Conservation (phyloP, 192 early-diverging fungal genomes). For the Podila clonocystis region DNA sequence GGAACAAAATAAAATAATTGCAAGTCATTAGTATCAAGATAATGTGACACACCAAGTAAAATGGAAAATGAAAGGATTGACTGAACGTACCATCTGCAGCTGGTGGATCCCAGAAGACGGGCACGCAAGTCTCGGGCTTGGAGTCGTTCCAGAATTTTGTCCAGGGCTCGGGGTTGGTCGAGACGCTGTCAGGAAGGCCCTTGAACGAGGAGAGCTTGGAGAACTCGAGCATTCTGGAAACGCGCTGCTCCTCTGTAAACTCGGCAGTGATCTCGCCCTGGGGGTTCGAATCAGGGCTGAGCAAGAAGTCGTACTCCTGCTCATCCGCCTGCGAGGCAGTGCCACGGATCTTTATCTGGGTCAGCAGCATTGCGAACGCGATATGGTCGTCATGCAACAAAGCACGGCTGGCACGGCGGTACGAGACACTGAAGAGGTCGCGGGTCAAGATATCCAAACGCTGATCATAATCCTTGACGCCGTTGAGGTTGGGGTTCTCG, state of each 20-base stretch:
- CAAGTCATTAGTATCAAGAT: background rate
- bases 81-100: constrained; percentile 20
- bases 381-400: constrained; percentile 93
- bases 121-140: constrained; percentile 59
- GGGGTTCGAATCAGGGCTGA: constrained; percentile 66
- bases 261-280: constrained; percentile 57
- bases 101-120: constrained; percentile 62
- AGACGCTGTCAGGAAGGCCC: constrained; percentile 49
- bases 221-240: constrained; percentile 56
- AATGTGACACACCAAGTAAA: no score
- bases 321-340: constrained; percentile 67
- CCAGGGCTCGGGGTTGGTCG: constrained; percentile 57
- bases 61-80: no score
- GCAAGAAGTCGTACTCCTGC: constrained; percentile 73
- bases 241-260: constrained; percentile 61
- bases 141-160: constrained; percentile 54
- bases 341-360: constrained; percentile 84
- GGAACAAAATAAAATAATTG: background rate
- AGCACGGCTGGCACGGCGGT: constrained; percentile 80
- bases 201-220: constrained; percentile 54
- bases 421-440: constrained; percentile 89
- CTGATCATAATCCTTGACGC: constrained; percentile 70
- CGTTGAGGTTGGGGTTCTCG: constrained; percentile 72
- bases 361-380: constrained; percentile 87
- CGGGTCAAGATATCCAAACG: constrained; percentile 79